Conservation (phyloP, 73 alveolate species). For the Blepharisma stoltei region DNA sequence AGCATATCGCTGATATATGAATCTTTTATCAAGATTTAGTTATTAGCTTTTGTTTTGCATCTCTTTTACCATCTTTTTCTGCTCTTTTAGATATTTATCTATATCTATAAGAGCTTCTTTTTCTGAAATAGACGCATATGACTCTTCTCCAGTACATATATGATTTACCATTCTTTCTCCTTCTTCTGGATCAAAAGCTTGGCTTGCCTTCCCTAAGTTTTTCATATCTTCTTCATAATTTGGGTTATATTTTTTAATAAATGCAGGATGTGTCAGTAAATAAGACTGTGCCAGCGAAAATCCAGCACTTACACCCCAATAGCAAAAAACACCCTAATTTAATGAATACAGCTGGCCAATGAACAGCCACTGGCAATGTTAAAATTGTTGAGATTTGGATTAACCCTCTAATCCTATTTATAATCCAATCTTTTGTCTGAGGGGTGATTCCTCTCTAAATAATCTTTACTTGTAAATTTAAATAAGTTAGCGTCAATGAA, state of each 20-base stretch:
- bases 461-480: slow-evolving; percentile 47
- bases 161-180: slow-evolving; percentile 8
- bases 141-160: slow-evolving; percentile 4
- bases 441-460: slow-evolving; percentile 60
- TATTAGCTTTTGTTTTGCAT: too few relatives aligned
- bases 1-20: too few relatives aligned
- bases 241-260: slow-evolving; percentile 55
- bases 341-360: slow-evolving; percentile 58
- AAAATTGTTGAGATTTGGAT: slow-evolving; percentile 54
- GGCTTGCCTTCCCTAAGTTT: background rate
- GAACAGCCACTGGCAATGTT: slow-evolving; percentile 59
- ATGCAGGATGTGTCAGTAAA: slow-evolving; percentile 34
- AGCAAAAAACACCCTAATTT: slow-evolving; percentile 51
- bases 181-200: slow-evolving; percentile 7
- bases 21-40: too few relatives aligned
- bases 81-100: background rate
- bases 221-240: slow-evolving; percentile 30
- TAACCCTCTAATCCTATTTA: slow-evolving; percentile 57
- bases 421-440: slow-evolving; percentile 69
- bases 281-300: slow-evolving; percentile 39
- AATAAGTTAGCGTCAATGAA: slow-evolving; percentile 52
- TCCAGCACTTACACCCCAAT: slow-evolving; percentile 57
- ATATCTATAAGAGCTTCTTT: background rate
- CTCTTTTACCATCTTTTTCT: background rate
- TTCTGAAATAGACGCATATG: background rate